phyloP scores from a whole-genome alignment of 2,329 filamentous ascomycete species.

The Ascomycota sp. region DNA sequence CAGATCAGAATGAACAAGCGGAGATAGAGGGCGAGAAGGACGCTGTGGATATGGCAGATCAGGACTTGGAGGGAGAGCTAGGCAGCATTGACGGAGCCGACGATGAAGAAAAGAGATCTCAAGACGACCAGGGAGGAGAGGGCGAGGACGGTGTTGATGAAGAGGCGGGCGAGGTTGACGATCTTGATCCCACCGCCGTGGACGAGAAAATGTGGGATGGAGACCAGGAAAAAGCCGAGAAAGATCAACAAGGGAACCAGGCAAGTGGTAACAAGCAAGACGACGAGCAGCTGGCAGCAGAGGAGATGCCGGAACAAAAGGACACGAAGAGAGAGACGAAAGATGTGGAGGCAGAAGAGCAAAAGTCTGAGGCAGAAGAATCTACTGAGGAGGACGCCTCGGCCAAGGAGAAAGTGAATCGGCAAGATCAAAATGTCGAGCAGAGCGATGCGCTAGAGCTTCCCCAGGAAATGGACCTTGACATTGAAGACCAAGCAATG shows the following conservation, averaged over 20 bases:
- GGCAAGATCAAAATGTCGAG: slow-evolving; percentile 51
- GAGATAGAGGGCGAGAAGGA: slow-evolving; percentile 64
- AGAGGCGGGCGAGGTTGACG: slow-evolving; percentile 74
- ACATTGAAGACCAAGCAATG: slow-evolving; percentile 46
- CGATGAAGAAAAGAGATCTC: slow-evolving; percentile 35
- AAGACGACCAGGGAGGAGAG: slow-evolving; percentile 39
- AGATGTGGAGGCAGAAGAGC: slow-evolving; percentile 19
- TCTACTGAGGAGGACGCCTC: slow-evolving; percentile 34
- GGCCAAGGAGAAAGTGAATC: slow-evolving; percentile 32
- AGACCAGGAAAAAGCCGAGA: slow-evolving; percentile 56
- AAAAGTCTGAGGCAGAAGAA: slow-evolving; percentile 32
- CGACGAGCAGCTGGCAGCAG: slow-evolving; percentile 35
- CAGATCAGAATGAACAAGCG: slow-evolving; percentile 38
- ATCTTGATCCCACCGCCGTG: slow-evolving; percentile 68
- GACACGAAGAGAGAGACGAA: slow-evolving; percentile 18
- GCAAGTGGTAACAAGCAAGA: slow-evolving; percentile 46
- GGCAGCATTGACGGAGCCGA: slow-evolving; percentile 40
- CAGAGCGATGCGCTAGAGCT: slow-evolving; percentile 65
- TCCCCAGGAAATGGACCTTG: slow-evolving; percentile 71
- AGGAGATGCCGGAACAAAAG: slow-evolving; percentile 32
- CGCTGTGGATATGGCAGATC: slow-evolving; percentile 76
- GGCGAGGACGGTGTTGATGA: slow-evolving; percentile 64
- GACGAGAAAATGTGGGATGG: slow-evolving; percentile 99
- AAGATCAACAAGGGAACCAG: slow-evolving; percentile 56
- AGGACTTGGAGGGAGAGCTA: slow-evolving; percentile 74